These are phyloP conservation scores for Houttuynia cordata DNA, from an alignment of 164 flowering plant genomes.

Conservation along the genomic window DNA sequence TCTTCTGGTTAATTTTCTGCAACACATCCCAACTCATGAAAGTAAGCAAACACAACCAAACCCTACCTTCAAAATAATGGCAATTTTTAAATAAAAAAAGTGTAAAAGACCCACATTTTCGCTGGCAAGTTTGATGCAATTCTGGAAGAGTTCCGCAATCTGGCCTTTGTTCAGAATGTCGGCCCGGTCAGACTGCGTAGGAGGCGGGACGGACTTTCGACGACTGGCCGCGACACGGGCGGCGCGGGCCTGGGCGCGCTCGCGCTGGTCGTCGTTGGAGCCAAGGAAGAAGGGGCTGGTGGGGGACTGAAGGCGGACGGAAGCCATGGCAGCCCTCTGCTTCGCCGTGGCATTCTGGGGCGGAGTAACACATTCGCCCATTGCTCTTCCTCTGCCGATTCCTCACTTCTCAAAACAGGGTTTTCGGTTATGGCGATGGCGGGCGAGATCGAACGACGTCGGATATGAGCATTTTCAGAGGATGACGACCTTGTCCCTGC, in stretches of 20 bases:
- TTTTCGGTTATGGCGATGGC: too few relatives aligned
- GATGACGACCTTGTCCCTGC: too few relatives aligned
- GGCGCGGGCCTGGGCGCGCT: constrained; percentile 87
- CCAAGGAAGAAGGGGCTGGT: constrained; percentile 59
- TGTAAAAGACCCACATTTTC: constrained; percentile 54
- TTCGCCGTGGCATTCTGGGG: constrained; percentile 6
- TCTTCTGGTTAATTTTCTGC: constrained; percentile 96
- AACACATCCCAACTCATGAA: neutral
- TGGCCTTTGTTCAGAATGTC: constrained; percentile 48
- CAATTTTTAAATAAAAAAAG: neutral
- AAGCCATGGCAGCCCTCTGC: constrained; percentile 33
- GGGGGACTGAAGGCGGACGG: constrained; percentile 46
- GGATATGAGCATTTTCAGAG: too few relatives aligned
- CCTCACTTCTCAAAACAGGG: neutral
- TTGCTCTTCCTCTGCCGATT: neutral
- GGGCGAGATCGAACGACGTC: too few relatives aligned
- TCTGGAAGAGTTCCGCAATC: constrained; percentile 66
- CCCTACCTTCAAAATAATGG: neutral
- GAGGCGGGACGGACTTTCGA: constrained; percentile 35
- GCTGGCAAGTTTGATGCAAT: constrained; percentile 92
- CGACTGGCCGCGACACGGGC: constrained; percentile 80
- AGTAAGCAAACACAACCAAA: neutral
- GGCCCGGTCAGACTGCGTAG: constrained; percentile 3
- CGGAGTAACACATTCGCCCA: constrained; percentile 5
- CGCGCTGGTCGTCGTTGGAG: constrained; percentile 82